Percentiles rank a stretch among this genome's conserved stretches.
phyloP scores from a whole-genome alignment of 202 grass and related monocot genomes.

The Panicum virgatum region DNA sequence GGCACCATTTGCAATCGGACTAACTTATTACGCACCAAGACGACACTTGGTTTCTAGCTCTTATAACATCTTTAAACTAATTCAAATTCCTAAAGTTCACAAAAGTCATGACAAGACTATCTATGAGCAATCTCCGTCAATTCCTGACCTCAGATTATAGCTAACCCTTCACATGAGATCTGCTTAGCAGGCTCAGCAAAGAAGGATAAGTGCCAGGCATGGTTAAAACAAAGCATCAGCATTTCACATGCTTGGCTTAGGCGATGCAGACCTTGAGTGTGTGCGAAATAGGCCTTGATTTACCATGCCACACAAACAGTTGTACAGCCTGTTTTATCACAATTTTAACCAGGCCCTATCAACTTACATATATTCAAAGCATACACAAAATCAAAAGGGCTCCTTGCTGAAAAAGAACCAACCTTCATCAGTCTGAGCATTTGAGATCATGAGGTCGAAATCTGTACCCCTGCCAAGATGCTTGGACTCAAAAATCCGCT shows the following conservation, averaged over 20 bases:
- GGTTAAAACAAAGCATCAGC: conserved; percentile 8
- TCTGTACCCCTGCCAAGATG: conserved; percentile 95
- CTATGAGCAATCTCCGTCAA: background rate
- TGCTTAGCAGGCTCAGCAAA: conserved; percentile 2
- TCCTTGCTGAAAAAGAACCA: conserved; percentile 54
- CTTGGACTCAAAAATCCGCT: conserved; percentile 95
- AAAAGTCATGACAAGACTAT: background rate
- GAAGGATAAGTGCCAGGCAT: background rate
- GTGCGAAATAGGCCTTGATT: conserved; percentile 23
- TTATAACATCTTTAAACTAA: background rate
- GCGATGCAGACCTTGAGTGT: background rate
- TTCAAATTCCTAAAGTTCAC: conserved; percentile 9
- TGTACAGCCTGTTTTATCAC: conserved; percentile 2
- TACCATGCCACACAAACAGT: conserved; percentile 19
- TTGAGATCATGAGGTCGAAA: conserved; percentile 96
- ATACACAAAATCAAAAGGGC: conserved; percentile 38
- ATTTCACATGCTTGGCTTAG: background rate
- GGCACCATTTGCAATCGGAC: background rate
- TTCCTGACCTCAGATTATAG: background rate
- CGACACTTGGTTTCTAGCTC: conserved; percentile 12
- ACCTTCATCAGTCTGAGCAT: conserved; percentile 97
- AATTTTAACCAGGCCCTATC: conserved; percentile 1
- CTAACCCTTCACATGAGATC: conserved; percentile 14
- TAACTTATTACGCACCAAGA: background rate
- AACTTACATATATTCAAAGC: conserved; percentile 24